These are phyloP conservation scores for Cladorrhinum sp. DNA, from an alignment of 2,329 filamentous ascomycete genomes.

Conservation along the genomic window DNA sequence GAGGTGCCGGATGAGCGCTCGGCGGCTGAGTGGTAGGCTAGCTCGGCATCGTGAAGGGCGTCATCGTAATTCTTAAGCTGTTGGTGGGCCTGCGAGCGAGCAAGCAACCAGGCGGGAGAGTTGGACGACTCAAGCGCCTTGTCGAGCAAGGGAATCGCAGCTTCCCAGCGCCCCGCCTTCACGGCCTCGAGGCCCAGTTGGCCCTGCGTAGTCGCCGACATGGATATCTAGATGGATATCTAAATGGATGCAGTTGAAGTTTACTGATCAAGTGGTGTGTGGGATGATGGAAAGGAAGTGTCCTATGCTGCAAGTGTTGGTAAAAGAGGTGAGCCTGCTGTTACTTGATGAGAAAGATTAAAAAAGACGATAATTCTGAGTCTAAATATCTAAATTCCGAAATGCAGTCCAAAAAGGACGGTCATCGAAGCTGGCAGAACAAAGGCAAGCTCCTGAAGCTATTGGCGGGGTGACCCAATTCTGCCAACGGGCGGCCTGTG, in stretches of 20 bases:
- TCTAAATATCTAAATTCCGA: not conserved
- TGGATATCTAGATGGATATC: constrained; percentile 31
- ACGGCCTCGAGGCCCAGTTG: constrained; percentile 64
- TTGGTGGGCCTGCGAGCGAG: constrained; percentile 75
- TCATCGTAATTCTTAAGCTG: constrained; percentile 58
- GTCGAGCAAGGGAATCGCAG: constrained; percentile 67
- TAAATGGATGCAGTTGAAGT: not conserved
- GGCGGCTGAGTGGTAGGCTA: constrained; percentile 58
- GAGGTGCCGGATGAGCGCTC: constrained; percentile 58
- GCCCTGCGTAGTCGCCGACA: constrained; percentile 52
- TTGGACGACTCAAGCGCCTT: constrained; percentile 61
- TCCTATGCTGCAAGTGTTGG: no score
- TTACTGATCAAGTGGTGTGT: no score
- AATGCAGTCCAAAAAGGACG: not conserved
- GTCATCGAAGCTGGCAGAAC: constrained; percentile 11
- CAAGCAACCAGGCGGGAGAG: constrained; percentile 76
- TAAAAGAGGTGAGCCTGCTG: no score
- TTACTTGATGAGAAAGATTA: no score
- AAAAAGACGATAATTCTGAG: no score
- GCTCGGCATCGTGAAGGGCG: constrained; percentile 68
- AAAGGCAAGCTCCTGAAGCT: constrained; percentile 7
- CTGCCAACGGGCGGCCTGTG: constrained; percentile 1
- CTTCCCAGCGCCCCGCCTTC: constrained; percentile 58
- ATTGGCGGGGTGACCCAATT: constrained; percentile 4
- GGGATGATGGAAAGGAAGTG: no score